Conservation (phyloP, 148 eudicot genomes). For the Diospyros lotus region DNA sequence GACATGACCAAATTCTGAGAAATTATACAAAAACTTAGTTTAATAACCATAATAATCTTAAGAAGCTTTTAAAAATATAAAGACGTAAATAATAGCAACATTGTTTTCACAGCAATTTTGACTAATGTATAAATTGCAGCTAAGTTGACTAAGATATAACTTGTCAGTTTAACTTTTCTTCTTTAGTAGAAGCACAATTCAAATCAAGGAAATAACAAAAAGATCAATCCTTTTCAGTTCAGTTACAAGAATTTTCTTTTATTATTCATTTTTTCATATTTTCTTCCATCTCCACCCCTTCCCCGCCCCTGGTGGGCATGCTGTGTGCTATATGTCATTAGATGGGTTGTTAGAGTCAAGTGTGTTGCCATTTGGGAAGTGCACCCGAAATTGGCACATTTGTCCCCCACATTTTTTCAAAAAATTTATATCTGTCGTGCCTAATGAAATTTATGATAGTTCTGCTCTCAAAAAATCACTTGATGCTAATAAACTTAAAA, state of each 20-base stretch:
- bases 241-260: neutral
- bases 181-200: neutral
- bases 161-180: neutral
- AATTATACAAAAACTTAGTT: no score
- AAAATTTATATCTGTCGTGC: neutral
- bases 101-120: no score
- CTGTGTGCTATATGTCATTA: no score
- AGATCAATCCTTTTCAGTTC: neutral
- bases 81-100: no score
- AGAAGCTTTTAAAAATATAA: no score
- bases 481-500: neutral
- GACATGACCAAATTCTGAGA: no score
- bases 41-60: no score
- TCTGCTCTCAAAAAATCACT: neutral
- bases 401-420: neutral
- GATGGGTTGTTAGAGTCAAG: neutral
- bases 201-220: neutral
- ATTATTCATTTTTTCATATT: neutral
- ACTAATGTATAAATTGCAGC: no score
- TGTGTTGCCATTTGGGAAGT: neutral
- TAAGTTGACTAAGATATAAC: no score
- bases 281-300: no score
- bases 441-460: neutral
- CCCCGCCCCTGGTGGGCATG: no score
- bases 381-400: neutral